A percentile compares a stretch with the other conserved stretches of the same genome.
phyloP scores from a whole-genome alignment of 495 filamentous ascomycete genomes.

The Penicillium dipodomyicola region DNA sequence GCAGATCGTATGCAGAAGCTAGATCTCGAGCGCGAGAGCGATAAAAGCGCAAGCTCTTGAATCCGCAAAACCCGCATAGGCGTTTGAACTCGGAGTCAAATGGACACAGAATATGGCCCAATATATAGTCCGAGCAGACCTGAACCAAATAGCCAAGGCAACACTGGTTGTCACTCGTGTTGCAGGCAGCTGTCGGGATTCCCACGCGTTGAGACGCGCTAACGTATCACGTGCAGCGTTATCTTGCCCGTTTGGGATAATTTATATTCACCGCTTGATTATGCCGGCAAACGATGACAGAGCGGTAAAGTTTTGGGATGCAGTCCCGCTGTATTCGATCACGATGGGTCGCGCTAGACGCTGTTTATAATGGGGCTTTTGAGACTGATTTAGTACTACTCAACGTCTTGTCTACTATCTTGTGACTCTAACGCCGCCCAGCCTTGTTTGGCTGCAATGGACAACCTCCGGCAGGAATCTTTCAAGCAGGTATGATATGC shows the following conservation, averaged over 20 bases:
- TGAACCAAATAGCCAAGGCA: constrained; percentile 16
- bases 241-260: constrained; percentile 13
- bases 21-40: constrained; percentile 20
- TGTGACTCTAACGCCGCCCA: not conserved
- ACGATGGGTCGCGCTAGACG: not conserved
- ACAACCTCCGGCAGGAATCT: constrained; percentile 38
- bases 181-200: constrained; percentile 20
- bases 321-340: constrained; percentile 7
- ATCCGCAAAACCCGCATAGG: constrained; percentile 34
- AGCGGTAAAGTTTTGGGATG: constrained; percentile 17
- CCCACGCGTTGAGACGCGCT: constrained; percentile 44
- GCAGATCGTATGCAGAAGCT: constrained; percentile 1
- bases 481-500: constrained; percentile 37
- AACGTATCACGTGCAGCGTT: constrained; percentile 34
- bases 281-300: constrained; percentile 19
- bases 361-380: constrained; percentile 1
- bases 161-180: constrained; percentile 8
- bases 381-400: not conserved
- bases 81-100: not conserved
- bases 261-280: constrained; percentile 21
- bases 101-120: not conserved
- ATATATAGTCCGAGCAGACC: constrained; percentile 14
- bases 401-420: not conserved
- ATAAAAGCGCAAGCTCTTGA: constrained; percentile 20
- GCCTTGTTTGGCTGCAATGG: constrained; percentile 28